Evolutionary conservation across 306 rosid species (phyloP), one percentile per base, ranked within the genome.

Genomic region (Cucurbita argyrosperma): DNA sequence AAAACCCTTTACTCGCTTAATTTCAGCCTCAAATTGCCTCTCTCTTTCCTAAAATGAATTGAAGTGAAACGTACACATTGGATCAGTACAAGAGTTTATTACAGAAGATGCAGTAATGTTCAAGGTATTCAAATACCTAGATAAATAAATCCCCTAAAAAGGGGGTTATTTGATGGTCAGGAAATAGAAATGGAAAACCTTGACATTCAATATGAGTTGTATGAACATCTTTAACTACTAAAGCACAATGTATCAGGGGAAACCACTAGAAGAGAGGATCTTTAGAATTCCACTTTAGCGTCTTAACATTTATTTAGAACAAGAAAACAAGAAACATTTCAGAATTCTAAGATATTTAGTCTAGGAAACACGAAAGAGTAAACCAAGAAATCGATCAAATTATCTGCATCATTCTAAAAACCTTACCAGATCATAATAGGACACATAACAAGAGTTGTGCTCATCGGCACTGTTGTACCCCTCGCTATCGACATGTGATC

Each of bases 381-480:
- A 19, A 65, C 52, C 38, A 43, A 65, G 52, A 42, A n/a, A 18
- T 21, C 10, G 4, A 42, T 45, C 71, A 18, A 18, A 42, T 42
- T 66, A 66, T 21, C 6, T 19, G n/a, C 10, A 43, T 66, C n/a
- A 19, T 10, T 52, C 37, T 8, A 23, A 55, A 43, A 53, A 76
- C 88, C 97, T 89, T 86, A 94, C 99, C n/a, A 72, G 51, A 81
- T 91, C 97, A 80, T 77, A 85, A 75, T 89, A 94, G 58, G 95
- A 86, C 37, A 80, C 92, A 61, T 72, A 81, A 82, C 91, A 84
- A 10, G 97, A 88, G 69, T 80, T 86, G 74, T 94, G 99, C 80
- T 94, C 97, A 55, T 94, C 99, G 2, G 99, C 90, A 63, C 99
- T 94, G 74, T 94, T 94, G 79, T 94, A 94, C 40, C 97, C 99